Evolutionary conservation across 192 early-diverging fungal species (phyloP).

Genomic region (Oehlia diaphana): DNA sequence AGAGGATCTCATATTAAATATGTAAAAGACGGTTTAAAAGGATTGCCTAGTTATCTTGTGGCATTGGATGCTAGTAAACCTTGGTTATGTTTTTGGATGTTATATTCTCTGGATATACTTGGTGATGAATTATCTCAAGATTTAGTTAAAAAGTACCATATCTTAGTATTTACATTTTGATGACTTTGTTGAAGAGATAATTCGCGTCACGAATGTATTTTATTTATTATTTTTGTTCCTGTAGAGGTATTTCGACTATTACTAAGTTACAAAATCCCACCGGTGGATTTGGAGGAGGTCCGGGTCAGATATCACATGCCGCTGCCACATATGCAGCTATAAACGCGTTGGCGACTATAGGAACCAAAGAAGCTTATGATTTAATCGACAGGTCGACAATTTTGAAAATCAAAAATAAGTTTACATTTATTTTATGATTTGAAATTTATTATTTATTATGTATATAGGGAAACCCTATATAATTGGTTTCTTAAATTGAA

Average conservation of each 20-base stretch:
- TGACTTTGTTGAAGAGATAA: too few relatives aligned
- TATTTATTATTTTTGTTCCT: neutral
- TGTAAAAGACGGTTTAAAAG: constrained; percentile 48
- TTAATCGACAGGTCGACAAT: constrained; percentile 53
- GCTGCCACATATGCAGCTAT: constrained; percentile 90
- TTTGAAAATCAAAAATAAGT: neutral
- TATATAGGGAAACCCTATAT: constrained; percentile 56
- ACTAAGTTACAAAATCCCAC: constrained; percentile 59
- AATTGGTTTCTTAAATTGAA: constrained; percentile 83
- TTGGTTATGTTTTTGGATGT: constrained; percentile 91
- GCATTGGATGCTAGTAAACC: constrained; percentile 84
- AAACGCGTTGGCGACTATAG: constrained; percentile 76
- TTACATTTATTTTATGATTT: neutral
- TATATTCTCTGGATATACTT: constrained; percentile 82
- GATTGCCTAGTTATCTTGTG: constrained; percentile 56
- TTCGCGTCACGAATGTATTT: too few relatives aligned
- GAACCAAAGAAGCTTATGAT: constrained; percentile 69
- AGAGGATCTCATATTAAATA: constrained; percentile 61
- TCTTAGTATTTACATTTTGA: constrained; percentile 5
- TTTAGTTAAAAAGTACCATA: constrained; percentile 40
- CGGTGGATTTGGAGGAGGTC: constrained; percentile 91
- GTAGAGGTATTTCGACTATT: constrained; percentile 63
- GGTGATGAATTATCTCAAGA: constrained; percentile 51
- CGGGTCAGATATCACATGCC: constrained; percentile 81
- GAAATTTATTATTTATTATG: neutral